Evolutionary conservation across 2,329 filamentous ascomycete genomes (phyloP), one percentile per base, ranked within the genome.

Genomic region (Colletotrichum eleusines): DNA sequence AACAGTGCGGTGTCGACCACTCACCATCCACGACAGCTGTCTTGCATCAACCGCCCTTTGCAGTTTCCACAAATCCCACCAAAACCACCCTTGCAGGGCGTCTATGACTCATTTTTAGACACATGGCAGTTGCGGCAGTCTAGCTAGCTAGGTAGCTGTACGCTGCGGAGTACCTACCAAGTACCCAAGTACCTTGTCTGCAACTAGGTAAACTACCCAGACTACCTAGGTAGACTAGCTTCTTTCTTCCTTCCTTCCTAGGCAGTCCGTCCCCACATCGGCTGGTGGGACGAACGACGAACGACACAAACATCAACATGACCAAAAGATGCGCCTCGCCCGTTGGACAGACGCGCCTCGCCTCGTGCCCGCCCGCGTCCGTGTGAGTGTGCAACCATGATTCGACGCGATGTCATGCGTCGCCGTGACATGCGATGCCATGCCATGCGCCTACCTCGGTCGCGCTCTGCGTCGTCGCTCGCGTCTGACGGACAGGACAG

Each of bases 41-140:
- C 69, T 48, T 42, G 58, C 44, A 23, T 46, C 62, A 48, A 38
- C 54, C 44, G 54, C 60, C 44, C 40, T 63, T 42, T 38, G n/a
- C 58, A 14, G 58, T 59, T 35, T 59, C 51, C 66, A 75, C 73
- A 74, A 75, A 74, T 58, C 58, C 50, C 55, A 64, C 57, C 33
- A 40, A 26, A 61, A 28, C 46, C 23, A 35, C 57, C 63, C 69
- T 51, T 70, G 69, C 61, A 61, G 26, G 72, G 74, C 76, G 75
- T 74, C 72, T 78, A 75, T 78, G 77, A 79, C 75, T 79, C 76
- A 79, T 74, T 74, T 76, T 75, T 76, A 76, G 77, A 78, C 76
- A 78, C 75, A 76, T 77, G 75, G 77, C 73, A 74, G 28, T 61
- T 63, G 38, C 40, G 20, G 33, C 66, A 66, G 59, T 58, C n/a